Percentiles rank a stretch among this genome's conserved stretches.
Evolutionary conservation across 2,329 filamentous ascomycete species (phyloP).

Genomic region (Pestalotiopsis sp.): DNA sequence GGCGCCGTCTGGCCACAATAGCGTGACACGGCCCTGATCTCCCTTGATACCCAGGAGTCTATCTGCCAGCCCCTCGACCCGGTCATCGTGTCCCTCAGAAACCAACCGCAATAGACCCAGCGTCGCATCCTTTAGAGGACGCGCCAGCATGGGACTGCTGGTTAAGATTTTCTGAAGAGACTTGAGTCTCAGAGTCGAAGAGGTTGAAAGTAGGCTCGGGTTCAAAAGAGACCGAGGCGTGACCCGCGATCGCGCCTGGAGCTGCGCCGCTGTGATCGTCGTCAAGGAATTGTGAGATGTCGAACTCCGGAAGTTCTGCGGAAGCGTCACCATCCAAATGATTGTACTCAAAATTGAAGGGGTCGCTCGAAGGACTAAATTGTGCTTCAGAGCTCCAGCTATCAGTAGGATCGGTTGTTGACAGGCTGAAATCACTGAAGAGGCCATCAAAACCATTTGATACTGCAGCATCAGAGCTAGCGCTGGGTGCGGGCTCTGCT

Average conservation of each 20-base stretch:
- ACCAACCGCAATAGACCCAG: conserved; percentile 73
- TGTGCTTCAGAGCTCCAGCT: conserved; percentile 75
- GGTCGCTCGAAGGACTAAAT: conserved; percentile 74
- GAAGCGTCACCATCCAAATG: conserved; percentile 65
- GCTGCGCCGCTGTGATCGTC: conserved; percentile 49
- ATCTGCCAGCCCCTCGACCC: conserved; percentile 40
- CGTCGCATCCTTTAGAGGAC: conserved; percentile 75
- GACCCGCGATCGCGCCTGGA: conserved; percentile 51
- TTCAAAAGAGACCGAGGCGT: conserved; percentile 53
- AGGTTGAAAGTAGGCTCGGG: conserved; percentile 54
- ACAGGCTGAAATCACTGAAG: conserved; percentile 70
- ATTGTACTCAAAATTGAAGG: conserved; percentile 68
- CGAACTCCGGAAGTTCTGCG: conserved; percentile 45
- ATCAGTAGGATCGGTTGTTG: conserved; percentile 73
- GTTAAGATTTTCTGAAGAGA: conserved; percentile 68
- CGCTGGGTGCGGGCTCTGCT: conserved; percentile 41
- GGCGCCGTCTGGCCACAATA: conserved; percentile 36
- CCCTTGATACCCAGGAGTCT: conserved; percentile 39
- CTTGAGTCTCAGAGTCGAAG: conserved; percentile 62
- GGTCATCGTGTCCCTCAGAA: conserved; percentile 58
- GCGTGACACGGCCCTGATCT: conserved; percentile 35
- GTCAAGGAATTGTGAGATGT: conserved; percentile 56
- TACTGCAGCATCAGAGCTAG: conserved; percentile 55
- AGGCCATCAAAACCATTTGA: conserved; percentile 65
- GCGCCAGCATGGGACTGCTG: conserved; percentile 75